Evolutionary conservation across 331 rosid genomes (phyloP), one percentile per base, ranked within the genome.

Genomic region (Arachis monticola): DNA sequence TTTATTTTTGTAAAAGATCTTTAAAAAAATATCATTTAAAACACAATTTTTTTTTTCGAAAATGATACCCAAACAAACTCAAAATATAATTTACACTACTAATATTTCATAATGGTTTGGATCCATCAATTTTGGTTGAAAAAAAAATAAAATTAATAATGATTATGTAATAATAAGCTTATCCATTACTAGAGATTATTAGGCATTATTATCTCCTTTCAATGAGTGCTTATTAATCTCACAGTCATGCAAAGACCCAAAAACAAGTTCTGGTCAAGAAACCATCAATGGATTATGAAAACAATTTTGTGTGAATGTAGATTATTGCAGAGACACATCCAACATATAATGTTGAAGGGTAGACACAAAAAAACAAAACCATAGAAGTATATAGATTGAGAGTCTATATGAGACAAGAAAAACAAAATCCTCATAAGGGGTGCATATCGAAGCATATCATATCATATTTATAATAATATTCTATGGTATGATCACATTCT

Each of bases 361-460:
- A 70, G 64, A 65, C 71, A 61, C 10, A 65, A 45, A 55, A 48
- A 80, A 77, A 57, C 67, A 83, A 76, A 77, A 78, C 47, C 63
- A 69, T 63, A 56, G 63, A 56, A 56, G 56, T 77, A 59, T 1
- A 46, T 13, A 47, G 56, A 5, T 5, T 38, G 79, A 6, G 65
- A 72, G 48, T 8, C 57, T 60, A 63, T 53, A 60, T 59, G 52
- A 71, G 74, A 78, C 78, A 77, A 82, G 70, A 61, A 38, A 51
- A 75, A 56, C 67, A 83, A 62, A 62, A 65, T 52, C 53, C 70
- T 78, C 71, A 57, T 22, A 9, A 72, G 84, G 84, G 83, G 87
- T 79, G 83, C 88, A 82, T 78, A 84, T 78, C 83, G 2, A 77
- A 71, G 81, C 81, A 85, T 46, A 78, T 70, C 85, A 75, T 53